A percentile compares a stretch with the other conserved stretches of the same genome.
Conservation (phyloP, 306 rosid species). For the Lablab purpureus region DNA sequence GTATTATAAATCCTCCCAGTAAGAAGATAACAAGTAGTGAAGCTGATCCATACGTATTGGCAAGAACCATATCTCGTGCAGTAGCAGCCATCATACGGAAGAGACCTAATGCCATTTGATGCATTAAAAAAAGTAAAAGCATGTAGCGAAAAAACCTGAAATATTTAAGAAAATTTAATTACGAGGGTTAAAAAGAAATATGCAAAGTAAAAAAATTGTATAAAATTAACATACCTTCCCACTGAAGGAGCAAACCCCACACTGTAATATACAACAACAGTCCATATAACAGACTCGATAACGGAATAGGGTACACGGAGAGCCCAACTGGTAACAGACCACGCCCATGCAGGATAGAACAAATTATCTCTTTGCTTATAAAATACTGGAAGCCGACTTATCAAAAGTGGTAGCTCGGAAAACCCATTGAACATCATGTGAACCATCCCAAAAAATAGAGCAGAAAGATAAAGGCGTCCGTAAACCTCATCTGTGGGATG, state of each 20-base stretch:
- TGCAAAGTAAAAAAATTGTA: not conserved
- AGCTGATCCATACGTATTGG: conserved; percentile 92
- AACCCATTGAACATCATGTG: conserved; percentile 96
- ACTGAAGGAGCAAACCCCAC: conserved; percentile 88
- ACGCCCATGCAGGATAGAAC: conserved; percentile 91
- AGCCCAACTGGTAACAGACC: conserved; percentile 81
- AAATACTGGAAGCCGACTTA: conserved; percentile 82
- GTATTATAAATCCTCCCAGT: conserved; percentile 87
- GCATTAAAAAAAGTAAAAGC: conserved; percentile 72
- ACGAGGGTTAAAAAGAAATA: not conserved
- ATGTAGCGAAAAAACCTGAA: conserved; percentile 91
- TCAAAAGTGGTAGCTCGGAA: conserved; percentile 83
- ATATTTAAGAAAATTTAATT: conserved; percentile 41
- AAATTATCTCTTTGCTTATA: conserved; percentile 89
- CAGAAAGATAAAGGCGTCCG: conserved; percentile 79
- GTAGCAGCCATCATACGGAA: conserved; percentile 83
- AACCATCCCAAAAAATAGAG: conserved; percentile 82
- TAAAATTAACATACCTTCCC: conserved; percentile 61
- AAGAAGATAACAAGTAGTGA: conserved; percentile 68
- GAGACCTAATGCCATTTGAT: conserved; percentile 96
- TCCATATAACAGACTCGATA: conserved; percentile 85
- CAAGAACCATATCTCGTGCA: conserved; percentile 83
- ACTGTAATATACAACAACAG: conserved; percentile 73
- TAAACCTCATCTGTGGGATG: conserved; percentile 70
- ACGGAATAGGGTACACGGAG: conserved; percentile 83